These are phyloP conservation scores for Pyrenophora graminea DNA, from an alignment of 2,329 filamentous ascomycete species.

Conservation along the genomic window DNA sequence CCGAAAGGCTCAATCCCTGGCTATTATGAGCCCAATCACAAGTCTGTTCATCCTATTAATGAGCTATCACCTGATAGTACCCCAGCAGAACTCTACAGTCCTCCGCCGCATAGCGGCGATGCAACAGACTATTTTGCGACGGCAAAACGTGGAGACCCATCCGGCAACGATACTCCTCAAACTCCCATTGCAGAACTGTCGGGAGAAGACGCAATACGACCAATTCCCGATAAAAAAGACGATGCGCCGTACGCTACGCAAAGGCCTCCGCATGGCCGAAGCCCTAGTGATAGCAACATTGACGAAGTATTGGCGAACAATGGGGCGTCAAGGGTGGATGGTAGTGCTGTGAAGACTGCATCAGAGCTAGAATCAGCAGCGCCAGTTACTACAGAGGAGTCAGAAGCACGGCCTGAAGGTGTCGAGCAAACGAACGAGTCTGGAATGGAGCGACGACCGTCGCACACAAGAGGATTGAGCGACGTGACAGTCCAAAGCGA, in stretches of 20 bases:
- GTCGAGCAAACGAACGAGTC: neutral
- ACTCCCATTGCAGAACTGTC: slow-evolving; percentile 38
- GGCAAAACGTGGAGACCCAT: slow-evolving; percentile 30
- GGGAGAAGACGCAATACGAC: slow-evolving; percentile 34
- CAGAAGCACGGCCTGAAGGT: neutral
- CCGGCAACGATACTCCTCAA: slow-evolving; percentile 31
- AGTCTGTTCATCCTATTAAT: slow-evolving; percentile 38
- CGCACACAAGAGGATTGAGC: slow-evolving; percentile 39
- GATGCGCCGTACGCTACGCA: slow-evolving; percentile 20
- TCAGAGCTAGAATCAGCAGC: slow-evolving; percentile 1
- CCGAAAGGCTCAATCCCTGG: slow-evolving; percentile 30
- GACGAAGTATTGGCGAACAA: slow-evolving; percentile 30
- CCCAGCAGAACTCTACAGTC: slow-evolving; percentile 42
- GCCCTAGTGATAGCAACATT: slow-evolving; percentile 40
- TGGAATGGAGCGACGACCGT: slow-evolving; percentile 29
- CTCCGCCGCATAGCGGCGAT: slow-evolving; percentile 24
- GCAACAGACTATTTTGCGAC: slow-evolving; percentile 34
- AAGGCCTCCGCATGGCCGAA: slow-evolving; percentile 26
- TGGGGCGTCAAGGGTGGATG: slow-evolving; percentile 1
- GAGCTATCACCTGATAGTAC: slow-evolving; percentile 42
- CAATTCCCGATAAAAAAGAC: slow-evolving; percentile 17
- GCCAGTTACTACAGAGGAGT: slow-evolving; percentile 1
- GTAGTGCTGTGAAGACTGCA: neutral
- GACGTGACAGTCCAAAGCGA: slow-evolving; percentile 41
- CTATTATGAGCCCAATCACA: slow-evolving; percentile 33